Evolutionary conservation across 768 basidiomycete species (phyloP).

Genomic region (Leccinum boreale): DNA sequence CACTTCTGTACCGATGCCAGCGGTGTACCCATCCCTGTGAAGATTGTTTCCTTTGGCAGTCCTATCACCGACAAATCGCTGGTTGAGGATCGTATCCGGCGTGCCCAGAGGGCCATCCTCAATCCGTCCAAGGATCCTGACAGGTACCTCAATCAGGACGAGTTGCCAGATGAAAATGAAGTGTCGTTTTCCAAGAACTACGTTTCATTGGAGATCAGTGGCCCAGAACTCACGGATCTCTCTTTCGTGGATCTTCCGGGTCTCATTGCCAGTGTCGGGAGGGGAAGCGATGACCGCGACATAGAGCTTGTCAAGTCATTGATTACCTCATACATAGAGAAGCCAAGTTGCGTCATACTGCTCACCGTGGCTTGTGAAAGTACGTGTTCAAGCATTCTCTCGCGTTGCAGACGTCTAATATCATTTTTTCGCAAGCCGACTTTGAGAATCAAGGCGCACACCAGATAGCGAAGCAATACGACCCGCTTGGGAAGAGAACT

Average conservation of each 20-base stretch:
- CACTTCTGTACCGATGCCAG: constrained; percentile 40
- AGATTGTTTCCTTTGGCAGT: constrained; percentile 42
- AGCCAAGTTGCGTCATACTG: constrained; percentile 66
- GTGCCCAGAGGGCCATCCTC: constrained; percentile 64
- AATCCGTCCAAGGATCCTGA: constrained; percentile 42
- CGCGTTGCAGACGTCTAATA: constrained; percentile 33
- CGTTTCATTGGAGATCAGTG: constrained; percentile 57
- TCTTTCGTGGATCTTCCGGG: constrained; percentile 67
- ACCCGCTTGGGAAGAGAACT: constrained; percentile 62
- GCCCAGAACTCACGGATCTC: constrained; percentile 57
- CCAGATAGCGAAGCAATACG: constrained; percentile 55
- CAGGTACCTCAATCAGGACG: constrained; percentile 14
- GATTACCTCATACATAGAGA: constrained; percentile 57
- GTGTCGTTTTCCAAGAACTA: constrained; percentile 52
- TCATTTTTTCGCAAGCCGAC: constrained; percentile 53
- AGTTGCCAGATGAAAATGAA: constrained; percentile 13
- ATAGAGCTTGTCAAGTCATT: constrained; percentile 60
- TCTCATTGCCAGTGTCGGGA: constrained; percentile 55
- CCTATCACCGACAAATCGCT: constrained; percentile 47
- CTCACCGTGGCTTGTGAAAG: constrained; percentile 53
- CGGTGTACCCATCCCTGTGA: constrained; percentile 38
- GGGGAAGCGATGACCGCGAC: constrained; percentile 48
- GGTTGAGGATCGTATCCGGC: constrained; percentile 65
- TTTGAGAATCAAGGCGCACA: constrained; percentile 79
- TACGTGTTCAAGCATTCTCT: constrained; percentile 1